Evolutionary conservation across 768 basidiomycete genomes (phyloP).

Genomic region (Sporobolomyces roseus): DNA sequence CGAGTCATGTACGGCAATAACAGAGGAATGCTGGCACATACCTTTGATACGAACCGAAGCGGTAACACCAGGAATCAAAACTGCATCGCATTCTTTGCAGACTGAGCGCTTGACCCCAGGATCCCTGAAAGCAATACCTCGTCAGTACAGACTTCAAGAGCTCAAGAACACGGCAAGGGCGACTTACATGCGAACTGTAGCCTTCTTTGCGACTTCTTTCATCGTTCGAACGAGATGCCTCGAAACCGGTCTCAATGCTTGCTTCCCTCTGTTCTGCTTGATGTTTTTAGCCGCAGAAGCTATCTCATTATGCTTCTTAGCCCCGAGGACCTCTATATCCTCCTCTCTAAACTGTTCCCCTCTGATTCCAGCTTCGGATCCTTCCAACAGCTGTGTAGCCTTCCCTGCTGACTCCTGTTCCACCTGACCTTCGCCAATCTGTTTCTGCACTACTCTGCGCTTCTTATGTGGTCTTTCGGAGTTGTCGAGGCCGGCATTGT

Average conservation of each 20-base stretch:
- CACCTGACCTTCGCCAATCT: neutral
- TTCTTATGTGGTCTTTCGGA: constrained; percentile 46
- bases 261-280: constrained; percentile 1
- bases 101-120: constrained; percentile 75
- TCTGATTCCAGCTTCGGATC: neutral
- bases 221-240: constrained; percentile 64
- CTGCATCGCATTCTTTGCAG: constrained; percentile 64
- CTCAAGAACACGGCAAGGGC: neutral
- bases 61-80: constrained; percentile 67
- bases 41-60: constrained; percentile 64
- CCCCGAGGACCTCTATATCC: neutral
- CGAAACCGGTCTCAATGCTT: constrained; percentile 50
- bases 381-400: no score
- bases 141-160: neutral
- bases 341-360: neutral
- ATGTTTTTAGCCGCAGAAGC: no score
- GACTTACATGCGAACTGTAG: constrained; percentile 69
- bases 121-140: constrained; percentile 55
- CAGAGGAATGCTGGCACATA: constrained; percentile 44
- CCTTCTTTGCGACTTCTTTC: constrained; percentile 68
- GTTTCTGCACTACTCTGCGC: neutral
- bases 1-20: no score
- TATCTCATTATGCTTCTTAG: neutral
- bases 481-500: constrained; percentile 58
- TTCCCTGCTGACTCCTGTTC: neutral